Base-by-base conservation (phyloP, 202 grass and related monocot genomes). In the Cymbopogon flexuosus region DNA sequence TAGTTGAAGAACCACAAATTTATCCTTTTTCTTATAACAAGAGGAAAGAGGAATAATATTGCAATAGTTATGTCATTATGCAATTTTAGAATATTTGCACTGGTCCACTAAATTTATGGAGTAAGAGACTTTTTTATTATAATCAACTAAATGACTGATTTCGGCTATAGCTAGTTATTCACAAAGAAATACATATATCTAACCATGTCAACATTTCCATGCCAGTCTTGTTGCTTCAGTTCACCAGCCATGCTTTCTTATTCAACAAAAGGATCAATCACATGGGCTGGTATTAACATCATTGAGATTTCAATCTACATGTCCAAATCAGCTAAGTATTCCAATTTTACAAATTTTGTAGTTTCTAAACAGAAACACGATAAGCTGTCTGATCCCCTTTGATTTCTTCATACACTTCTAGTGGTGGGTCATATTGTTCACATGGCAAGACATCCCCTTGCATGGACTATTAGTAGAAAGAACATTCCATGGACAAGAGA, bases 131-230 rank as follows among this genome's bases (percentile, higher is more conserved):
- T 1, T 0, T 46, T 1, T 2, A 31, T 71, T 14, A 47, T 14
- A 47, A 47, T 30, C 40, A 77, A 57, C 64, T 70, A 16, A 16
- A 63, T 3, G 24, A 27, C 1, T 27, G 27, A 27, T 27, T 27
- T 27, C 27, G 2, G 1, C 27, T 27, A 27, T 27, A 27, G 27
- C 27, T 27, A 27, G 27, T 27, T 27, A 27, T 27, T 27, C 27
- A 27, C 27, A 27, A 27, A 27, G 27, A 27, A 27, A 15, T 22
- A 8, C 42, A 16, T 60, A 16, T 77, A 72, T 74, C 29, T 77
- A 72, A 68, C 29, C 29, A 60, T 81, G 77, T 88, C 82, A 77
- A 81, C 65, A 81, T 66, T 85, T 66, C 35, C 15, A 71, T 2
- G 49, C 66, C 72, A 3, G 31, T 3, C 31, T 3, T 37, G 1